Conservation (phyloP, 164 flowering plant species). For the Cinnamomum chago region DNA sequence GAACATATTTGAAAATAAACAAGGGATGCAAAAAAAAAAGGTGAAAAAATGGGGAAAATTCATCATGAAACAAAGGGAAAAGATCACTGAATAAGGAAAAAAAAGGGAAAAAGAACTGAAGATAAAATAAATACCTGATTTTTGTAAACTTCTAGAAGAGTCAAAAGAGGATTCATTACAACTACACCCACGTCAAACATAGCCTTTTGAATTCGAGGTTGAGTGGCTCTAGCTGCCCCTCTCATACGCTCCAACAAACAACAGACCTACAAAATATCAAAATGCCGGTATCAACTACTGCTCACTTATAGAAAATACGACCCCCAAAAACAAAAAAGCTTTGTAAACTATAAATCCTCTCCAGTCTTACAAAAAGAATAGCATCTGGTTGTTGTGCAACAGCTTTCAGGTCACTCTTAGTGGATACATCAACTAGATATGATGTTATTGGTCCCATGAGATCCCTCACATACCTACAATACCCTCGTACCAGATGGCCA, state of each 20-base stretch:
- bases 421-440: slow-evolving; percentile 56
- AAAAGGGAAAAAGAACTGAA: neutral
- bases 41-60: neutral
- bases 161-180: slow-evolving; percentile 56
- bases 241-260: slow-evolving; percentile 90
- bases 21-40: neutral
- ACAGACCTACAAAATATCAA: slow-evolving; percentile 47
- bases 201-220: slow-evolving; percentile 81
- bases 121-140: slow-evolving; percentile 57
- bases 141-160: slow-evolving; percentile 73
- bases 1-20: neutral
- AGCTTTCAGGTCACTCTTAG: slow-evolving; percentile 53
- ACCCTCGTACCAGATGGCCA: slow-evolving; percentile 5
- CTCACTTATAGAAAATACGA: neutral
- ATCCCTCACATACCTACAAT: slow-evolving; percentile 63
- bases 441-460: slow-evolving; percentile 61
- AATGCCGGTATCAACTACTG: slow-evolving; percentile 5
- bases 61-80: neutral
- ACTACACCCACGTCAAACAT: slow-evolving; percentile 79
- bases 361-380: slow-evolving; percentile 51
- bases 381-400: slow-evolving; percentile 77
- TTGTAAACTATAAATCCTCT: neutral
- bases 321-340: neutral
- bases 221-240: slow-evolving; percentile 85
- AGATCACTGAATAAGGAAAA: neutral